Conservation (phyloP, 306 rosid species). For the Acmispon strigosus region DNA sequence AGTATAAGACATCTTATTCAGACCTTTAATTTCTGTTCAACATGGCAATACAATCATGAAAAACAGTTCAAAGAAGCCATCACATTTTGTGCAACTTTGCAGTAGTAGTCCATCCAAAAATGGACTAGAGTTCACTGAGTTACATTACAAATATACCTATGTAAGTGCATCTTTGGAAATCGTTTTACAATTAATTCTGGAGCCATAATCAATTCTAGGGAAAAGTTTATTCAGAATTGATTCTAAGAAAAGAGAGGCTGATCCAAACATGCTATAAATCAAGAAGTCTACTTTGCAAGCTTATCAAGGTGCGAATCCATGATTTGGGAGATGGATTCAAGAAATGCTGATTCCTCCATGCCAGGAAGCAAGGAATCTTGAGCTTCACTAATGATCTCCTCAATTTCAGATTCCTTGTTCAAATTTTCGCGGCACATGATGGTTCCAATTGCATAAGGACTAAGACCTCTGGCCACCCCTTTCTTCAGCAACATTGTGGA, state of each 20-base stretch:
- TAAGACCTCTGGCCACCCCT: constrained; percentile 66
- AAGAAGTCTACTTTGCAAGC: constrained; percentile 29
- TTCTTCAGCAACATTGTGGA: constrained; percentile 79
- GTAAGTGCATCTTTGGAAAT: too few relatives aligned
- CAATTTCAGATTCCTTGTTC: constrained; percentile 57
- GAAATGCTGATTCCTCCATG: constrained; percentile 55
- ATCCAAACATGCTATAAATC: not conserved
- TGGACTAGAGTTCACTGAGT: constrained; percentile 41
- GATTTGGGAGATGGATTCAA: constrained; percentile 43
- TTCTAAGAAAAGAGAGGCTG: too few relatives aligned
- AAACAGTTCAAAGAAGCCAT: constrained; percentile 33
- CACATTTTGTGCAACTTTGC: constrained; percentile 28
- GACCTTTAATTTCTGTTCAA: constrained; percentile 29
- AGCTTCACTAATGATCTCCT: constrained; percentile 55
- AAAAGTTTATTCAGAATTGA: too few relatives aligned
- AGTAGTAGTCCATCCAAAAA: constrained; percentile 38
- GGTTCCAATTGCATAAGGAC: constrained; percentile 67
- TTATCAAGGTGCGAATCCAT: constrained; percentile 60
- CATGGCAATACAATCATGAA: constrained; percentile 22
- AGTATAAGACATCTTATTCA: constrained; percentile 34
- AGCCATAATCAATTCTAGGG: too few relatives aligned
- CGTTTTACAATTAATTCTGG: too few relatives aligned
- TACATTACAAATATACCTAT: constrained; percentile 22
- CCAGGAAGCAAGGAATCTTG: constrained; percentile 48
- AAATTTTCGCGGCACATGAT: constrained; percentile 62